Percentiles rank a stretch among this genome's conserved stretches.
Evolutionary conservation across 306 rosid species (phyloP).

Genomic region (Dalbergia cultrata): DNA sequence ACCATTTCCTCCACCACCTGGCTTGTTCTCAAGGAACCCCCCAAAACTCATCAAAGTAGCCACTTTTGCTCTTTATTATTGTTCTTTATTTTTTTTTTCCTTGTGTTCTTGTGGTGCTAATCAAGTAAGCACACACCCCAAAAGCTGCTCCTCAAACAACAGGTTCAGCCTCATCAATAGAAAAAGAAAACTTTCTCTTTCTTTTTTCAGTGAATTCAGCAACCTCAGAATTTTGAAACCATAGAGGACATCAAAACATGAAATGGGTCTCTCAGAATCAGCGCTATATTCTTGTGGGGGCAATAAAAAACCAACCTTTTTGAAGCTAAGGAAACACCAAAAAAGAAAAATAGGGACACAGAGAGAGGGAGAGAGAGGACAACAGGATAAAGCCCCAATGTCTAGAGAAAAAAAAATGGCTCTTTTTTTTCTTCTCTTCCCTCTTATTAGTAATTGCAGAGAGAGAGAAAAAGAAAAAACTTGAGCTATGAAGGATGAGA

Average conservation of each 20-base stretch:
- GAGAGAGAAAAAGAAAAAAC: conserved; percentile 26
- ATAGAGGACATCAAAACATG: conserved; percentile 33
- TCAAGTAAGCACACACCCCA: neutral
- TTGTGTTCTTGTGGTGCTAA: neutral
- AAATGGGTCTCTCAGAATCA: conserved; percentile 47
- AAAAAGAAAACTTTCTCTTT: neutral
- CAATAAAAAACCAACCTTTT: conserved; percentile 39
- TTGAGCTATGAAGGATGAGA: neutral
- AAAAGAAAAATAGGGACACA: conserved; percentile 7
- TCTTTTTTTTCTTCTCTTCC: neutral
- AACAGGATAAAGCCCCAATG: conserved; percentile 50
- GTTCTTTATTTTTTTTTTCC: neutral
- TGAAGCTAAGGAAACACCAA: neutral
- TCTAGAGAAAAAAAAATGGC: neutral
- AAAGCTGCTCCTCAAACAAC: neutral
- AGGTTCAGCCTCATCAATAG: neutral
- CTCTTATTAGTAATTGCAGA: conserved; percentile 21
- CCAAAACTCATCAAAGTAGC: conserved; percentile 93
- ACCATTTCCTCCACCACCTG: conserved; percentile 50
- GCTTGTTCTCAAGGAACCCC: conserved; percentile 75
- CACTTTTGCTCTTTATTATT: conserved; percentile 21
- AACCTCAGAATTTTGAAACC: conserved; percentile 31
- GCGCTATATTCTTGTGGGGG: conserved; percentile 35
- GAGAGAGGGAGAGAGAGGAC: conserved; percentile 52
- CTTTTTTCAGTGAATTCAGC: conserved; percentile 20